A percentile compares a stretch with the other conserved stretches of the same genome.
phyloP scores from a whole-genome alignment of 768 basidiomycete species.

The Nevesoporus exiguus region DNA sequence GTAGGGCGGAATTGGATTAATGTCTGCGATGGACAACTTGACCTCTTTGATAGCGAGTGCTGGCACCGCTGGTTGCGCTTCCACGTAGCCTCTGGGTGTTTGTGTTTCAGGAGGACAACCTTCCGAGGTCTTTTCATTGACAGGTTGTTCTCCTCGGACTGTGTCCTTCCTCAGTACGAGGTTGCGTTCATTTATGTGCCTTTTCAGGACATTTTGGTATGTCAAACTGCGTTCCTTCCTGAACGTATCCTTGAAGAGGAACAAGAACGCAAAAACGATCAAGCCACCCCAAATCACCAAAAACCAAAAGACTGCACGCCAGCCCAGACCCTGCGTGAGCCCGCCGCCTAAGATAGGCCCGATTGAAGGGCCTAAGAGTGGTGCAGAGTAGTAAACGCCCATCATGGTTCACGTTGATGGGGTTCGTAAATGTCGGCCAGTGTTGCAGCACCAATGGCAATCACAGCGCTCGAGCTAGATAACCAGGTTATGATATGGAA shows the following conservation, averaged over 20 bases:
- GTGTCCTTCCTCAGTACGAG: constrained; percentile 14
- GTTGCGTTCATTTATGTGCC: constrained; percentile 31
- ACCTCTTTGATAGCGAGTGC: constrained; percentile 33
- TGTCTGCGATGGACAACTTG: constrained; percentile 60
- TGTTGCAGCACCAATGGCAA: constrained; percentile 68
- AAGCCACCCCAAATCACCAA: constrained; percentile 60
- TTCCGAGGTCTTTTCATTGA: constrained; percentile 8
- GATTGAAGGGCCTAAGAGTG: constrained; percentile 67
- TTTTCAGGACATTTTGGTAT: constrained; percentile 66
- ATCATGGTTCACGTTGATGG: constrained; percentile 68
- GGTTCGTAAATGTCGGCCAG: constrained; percentile 80
- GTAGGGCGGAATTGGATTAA: constrained; percentile 71
- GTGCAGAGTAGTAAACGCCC: constrained; percentile 79
- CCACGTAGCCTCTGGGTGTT: constrained; percentile 22
- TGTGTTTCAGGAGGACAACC: background rate
- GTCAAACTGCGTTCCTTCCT: constrained; percentile 76
- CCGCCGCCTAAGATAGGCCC: constrained; percentile 72
- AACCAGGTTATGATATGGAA: background rate
- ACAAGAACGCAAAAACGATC: constrained; percentile 53
- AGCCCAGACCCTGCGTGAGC: constrained; percentile 62
- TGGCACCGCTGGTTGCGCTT: constrained; percentile 17
- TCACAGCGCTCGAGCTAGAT: constrained; percentile 58
- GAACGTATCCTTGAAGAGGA: constrained; percentile 83
- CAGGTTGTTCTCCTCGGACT: background rate
- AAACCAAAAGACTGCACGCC: constrained; percentile 89